These are phyloP conservation scores for Obelidium mucronatum DNA, from an alignment of 192 early-diverging fungal species.

Conservation along the genomic window DNA sequence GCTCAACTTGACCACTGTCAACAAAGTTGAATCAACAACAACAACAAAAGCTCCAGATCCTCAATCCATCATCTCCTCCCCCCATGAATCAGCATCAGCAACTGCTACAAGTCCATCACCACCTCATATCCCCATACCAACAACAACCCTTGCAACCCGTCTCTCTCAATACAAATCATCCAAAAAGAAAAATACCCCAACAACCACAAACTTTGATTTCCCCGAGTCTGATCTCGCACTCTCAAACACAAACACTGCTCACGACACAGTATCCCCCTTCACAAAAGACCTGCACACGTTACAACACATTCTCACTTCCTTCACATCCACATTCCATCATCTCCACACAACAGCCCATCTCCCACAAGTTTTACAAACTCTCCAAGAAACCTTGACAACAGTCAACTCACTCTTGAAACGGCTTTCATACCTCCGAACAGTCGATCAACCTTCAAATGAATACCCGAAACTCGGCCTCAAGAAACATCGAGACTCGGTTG, in stretches of 20 bases:
- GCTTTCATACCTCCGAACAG: conserved; percentile 32
- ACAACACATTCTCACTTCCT: not conserved
- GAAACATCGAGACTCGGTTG: conserved; percentile 24
- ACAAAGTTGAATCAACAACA: not conserved
- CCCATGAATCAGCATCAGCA: too few species aligned
- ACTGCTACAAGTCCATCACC: conserved; percentile 10
- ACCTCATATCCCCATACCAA: not conserved
- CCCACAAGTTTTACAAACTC: not conserved
- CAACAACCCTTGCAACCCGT: not conserved
- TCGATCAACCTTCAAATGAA: not conserved
- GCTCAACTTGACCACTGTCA: conserved; percentile 1
- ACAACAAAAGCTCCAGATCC: not conserved
- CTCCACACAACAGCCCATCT: not conserved
- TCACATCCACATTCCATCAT: not conserved
- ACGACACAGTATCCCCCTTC: not conserved
- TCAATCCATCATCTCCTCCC: not conserved
- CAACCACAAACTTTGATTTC: conserved; percentile 3
- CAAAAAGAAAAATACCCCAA: not conserved
- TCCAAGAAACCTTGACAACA: not conserved
- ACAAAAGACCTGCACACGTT: not conserved
- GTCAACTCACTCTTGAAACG: not conserved
- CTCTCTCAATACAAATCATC: not conserved
- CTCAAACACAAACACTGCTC: not conserved
- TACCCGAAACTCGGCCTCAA: conserved; percentile 9
- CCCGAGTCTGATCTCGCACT: not conserved